A percentile compares a stretch with the other conserved stretches of the same genome.
Conservation (phyloP, 2,329 filamentous ascomycete species). For the Cyanodermella asteris region DNA sequence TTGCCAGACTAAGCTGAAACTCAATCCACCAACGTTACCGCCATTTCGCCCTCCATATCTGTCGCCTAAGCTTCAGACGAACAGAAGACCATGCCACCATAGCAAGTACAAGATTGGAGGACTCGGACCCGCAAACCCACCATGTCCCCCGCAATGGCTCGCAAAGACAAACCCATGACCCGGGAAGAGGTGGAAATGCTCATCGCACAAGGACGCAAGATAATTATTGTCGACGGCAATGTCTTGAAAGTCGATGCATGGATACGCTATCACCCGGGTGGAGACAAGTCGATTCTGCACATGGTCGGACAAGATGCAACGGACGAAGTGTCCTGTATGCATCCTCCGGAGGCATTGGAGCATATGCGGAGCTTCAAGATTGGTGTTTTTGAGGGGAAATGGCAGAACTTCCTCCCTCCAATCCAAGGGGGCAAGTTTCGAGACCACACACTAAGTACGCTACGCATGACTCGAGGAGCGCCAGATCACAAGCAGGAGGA, state of each 20-base stretch:
- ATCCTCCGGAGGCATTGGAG: constrained; percentile 20
- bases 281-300: constrained; percentile 35
- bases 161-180: constrained; percentile 15
- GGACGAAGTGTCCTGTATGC: constrained; percentile 24
- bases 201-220: constrained; percentile 32
- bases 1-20: too few species aligned
- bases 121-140: constrained; percentile 1
- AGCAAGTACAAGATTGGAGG: too few species aligned
- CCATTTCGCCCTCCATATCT: too few species aligned
- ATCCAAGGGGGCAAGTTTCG: constrained; percentile 29
- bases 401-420: constrained; percentile 37
- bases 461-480: not conserved
- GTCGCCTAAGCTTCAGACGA: too few species aligned
- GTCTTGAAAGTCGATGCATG: constrained; percentile 35
- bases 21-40: too few species aligned
- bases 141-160: too few species aligned
- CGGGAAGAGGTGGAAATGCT: constrained; percentile 26
- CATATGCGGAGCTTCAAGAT: constrained; percentile 40
- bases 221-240: constrained; percentile 34
- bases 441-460: constrained; percentile 1
- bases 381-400: constrained; percentile 31
- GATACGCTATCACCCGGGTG: constrained; percentile 37
- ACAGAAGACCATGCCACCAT: too few species aligned
- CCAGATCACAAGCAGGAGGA: not conserved
- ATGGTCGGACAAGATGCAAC: constrained; percentile 39